Conservation (phyloP, 352 stramenopile genomes). For the Phytophthora constricta region DNA sequence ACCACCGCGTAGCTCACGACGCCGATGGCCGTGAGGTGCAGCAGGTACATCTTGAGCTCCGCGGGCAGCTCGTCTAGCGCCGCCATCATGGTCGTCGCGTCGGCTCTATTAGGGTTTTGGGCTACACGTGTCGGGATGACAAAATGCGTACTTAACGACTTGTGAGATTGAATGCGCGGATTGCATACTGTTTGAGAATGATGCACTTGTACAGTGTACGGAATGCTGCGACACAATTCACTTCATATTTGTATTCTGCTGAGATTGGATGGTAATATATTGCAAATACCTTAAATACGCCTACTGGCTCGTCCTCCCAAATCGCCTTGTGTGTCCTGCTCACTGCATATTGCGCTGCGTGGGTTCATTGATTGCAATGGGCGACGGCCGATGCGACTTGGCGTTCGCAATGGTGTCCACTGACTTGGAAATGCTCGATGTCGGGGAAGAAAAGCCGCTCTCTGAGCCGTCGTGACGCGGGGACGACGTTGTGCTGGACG, state of each 20-base stretch:
- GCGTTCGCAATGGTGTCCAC: conserved; percentile 12
- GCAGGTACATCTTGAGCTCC: conserved; percentile 51
- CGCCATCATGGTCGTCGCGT: conserved; percentile 22
- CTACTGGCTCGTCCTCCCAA: conserved; percentile 2
- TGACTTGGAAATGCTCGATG: conserved; percentile 30
- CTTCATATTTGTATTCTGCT: not conserved
- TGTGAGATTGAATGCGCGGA: too few relatives aligned
- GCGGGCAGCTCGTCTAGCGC: conserved; percentile 29
- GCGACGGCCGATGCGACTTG: conserved; percentile 13
- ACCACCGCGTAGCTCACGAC: conserved; percentile 68
- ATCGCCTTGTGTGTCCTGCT: not conserved
- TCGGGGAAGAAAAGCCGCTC: conserved; percentile 26
- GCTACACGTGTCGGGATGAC: conserved; percentile 22
- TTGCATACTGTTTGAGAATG: not conserved
- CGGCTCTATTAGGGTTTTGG: conserved; percentile 14
- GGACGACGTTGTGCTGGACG: conserved; percentile 44
- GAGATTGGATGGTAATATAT: conserved; percentile 1
- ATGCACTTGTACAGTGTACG: not conserved
- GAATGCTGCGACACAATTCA: not conserved
- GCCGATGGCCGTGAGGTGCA: conserved; percentile 59
- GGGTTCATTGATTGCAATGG: conserved; percentile 28
- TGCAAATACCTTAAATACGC: conserved; percentile 30
- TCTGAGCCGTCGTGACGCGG: conserved; percentile 27
- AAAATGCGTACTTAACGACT: not conserved
- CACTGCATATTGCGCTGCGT: conserved; percentile 21